Base-by-base conservation (phyloP, 176 grass and related monocot genomes). In the Carex scoparia region DNA sequence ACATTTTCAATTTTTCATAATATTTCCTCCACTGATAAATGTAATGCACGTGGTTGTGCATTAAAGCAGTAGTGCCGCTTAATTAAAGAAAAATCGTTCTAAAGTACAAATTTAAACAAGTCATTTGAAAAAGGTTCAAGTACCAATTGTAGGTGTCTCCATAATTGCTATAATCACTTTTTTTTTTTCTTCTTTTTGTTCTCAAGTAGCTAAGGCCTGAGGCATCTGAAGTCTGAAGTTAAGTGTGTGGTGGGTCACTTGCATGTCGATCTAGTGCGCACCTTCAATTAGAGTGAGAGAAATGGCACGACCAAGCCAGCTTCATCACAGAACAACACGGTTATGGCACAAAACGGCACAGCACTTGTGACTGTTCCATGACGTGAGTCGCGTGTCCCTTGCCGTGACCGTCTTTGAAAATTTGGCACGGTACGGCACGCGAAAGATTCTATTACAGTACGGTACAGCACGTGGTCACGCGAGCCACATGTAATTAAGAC, bases 101-200 rank as follows among this genome's bases (percentile, higher is more conserved):
- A 18, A 69, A 40, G 66, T 42, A 69, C 66, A 69, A 40, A 69
- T 38, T 69, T 32, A 38, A 69, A 40, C 5, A 69, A 38, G 3
- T 40, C 32, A 38, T 16, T 42, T 69, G 11, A 40, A n/a, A 40
- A 40, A 16, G 5, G 15, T 69, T 13, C 66, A 80, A 80, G 55
- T 80, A 80, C 77, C 33, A 61, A 40, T n/a, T 33, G 61, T 61
- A 35, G 16, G 30, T 61, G 5, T 30, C 27, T 61, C 77, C 32
- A 61, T 61, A 37, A 37, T 80, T 80, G 55, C 77, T 37, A 14
- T 6, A 80, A 54, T 80, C 77, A 80, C 73, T 40, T 55, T 40
- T 37, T 23, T 23, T 23, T 37, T 42, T 80, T 35, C 30, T 80
- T 61, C 55, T 80, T 80, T 79, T 80, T 80, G 77, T 80, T 80